Evolutionary conservation across 148 eudicot genomes (phyloP).

Genomic region (Cornus kousa): DNA sequence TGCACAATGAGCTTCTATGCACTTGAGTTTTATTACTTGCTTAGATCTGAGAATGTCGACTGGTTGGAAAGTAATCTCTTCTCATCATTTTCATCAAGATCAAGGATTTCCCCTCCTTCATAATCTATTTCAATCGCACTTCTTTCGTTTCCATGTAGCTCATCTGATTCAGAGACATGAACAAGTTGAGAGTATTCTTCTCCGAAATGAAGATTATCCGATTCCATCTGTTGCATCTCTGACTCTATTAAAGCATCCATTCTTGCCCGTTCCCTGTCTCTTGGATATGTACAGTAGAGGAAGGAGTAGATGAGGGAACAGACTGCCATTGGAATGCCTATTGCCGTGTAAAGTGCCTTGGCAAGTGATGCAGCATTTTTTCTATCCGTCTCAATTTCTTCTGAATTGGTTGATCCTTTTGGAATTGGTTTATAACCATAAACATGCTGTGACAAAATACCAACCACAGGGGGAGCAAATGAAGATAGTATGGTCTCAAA

Average conservation of each 20-base stretch:
- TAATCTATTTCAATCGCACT: not conserved
- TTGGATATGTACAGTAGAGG: slow-evolving; percentile 68
- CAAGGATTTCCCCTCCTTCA: slow-evolving; percentile 5
- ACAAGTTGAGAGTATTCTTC: slow-evolving; percentile 12
- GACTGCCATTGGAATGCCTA: slow-evolving; percentile 54
- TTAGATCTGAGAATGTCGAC: not conserved
- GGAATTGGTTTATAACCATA: slow-evolving; percentile 64
- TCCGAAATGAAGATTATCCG: not conserved
- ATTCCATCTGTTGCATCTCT: slow-evolving; percentile 38
- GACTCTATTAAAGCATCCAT: slow-evolving; percentile 56
- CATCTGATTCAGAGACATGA: slow-evolving; percentile 9
- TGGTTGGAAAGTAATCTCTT: slow-evolving; percentile 19
- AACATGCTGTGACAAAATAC: slow-evolving; percentile 60
- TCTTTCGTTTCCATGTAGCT: slow-evolving; percentile 6
- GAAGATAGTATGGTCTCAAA: slow-evolving; percentile 72
- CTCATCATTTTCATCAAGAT: slow-evolving; percentile 28
- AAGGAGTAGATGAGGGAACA: slow-evolving; percentile 61
- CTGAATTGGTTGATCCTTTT: slow-evolving; percentile 35
- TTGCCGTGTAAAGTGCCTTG: slow-evolving; percentile 60
- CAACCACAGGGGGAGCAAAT: slow-evolving; percentile 75
- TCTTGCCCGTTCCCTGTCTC: slow-evolving; percentile 62
- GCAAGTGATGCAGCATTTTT: slow-evolving; percentile 68
- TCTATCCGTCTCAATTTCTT: slow-evolving; percentile 43
- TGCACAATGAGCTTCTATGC: not conserved
- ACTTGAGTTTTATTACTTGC: not conserved